Evolutionary conservation across 371 early-diverging fungal genomes (phyloP), one percentile per base, ranked within the genome.

Genomic region (Zychaea mexicana): DNA sequence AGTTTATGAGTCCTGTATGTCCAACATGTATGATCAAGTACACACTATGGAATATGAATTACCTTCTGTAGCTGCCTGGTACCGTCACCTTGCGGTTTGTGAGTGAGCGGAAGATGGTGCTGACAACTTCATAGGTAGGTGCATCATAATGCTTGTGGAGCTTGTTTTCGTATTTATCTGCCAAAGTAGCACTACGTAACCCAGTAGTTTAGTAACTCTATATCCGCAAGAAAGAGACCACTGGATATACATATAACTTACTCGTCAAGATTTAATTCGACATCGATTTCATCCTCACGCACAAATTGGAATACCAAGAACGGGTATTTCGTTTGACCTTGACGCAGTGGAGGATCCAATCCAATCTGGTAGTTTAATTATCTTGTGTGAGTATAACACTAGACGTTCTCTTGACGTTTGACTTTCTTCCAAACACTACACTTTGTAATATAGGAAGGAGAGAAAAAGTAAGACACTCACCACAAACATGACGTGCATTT

Each of bases 291-390:
- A 60, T 96, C 96, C 63, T 96, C 96, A 33, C 90, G 84, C 31
- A 91, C 90, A 83, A 99, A 96, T 73, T 98, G 96, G 79, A 99
- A 90, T 12, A 98, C 98, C 71, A 99, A 71, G 83, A 93, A 96
- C 6, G 97, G 95, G 82, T 99, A 99, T 70, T 93, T 87, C 24
- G 99, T 99, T 76, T 99, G 99, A 55, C 99, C 99, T 79, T 99
- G 99, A 55, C 98, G 88, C 56, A 99, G 81, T 15, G 99, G 98
- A 52, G 98, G 98, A 66, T 97, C 96, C 67, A 99, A 84, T 28
- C 92, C 94, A 60, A 99, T 86, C 86, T 85, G 71, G 27, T 17
- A 64, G 19, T 7, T 17, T 42, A 42, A 12, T 17, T 15, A 42
- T 1, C 4, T 17, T 52, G 38, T n/a, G 8, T 26, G 32, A 6